phyloP scores from a whole-genome alignment of 75 land plant genomes.

The Pseudotsuga menziesii region DNA sequence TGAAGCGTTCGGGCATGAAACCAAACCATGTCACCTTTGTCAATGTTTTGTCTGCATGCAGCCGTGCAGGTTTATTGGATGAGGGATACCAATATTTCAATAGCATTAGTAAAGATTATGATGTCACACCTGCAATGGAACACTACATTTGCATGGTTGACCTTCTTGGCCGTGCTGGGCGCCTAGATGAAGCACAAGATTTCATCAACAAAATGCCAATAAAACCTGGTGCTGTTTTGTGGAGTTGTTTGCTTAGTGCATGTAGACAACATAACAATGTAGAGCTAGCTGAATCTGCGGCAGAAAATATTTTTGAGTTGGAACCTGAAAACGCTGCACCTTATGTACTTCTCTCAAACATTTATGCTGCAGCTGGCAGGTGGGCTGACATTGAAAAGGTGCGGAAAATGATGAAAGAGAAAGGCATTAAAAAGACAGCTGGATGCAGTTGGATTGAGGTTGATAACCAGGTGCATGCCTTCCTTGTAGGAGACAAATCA shows the following conservation, averaged over 20 bases:
- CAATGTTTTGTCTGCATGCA: slow-evolving; percentile 25
- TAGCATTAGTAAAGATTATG: slow-evolving; percentile 3
- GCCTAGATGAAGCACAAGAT: slow-evolving; percentile 7
- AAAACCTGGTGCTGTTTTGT: background rate
- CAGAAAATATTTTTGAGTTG: background rate
- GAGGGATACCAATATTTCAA: background rate
- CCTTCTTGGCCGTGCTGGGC: slow-evolving; percentile 17
- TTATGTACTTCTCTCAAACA: background rate
- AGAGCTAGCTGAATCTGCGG: background rate
- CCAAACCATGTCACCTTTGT: slow-evolving; percentile 22
- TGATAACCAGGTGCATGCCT: background rate
- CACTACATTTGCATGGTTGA: slow-evolving; percentile 17
- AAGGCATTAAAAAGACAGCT: background rate
- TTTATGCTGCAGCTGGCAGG: background rate
- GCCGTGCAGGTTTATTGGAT: slow-evolving; percentile 10
- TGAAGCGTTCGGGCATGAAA: slow-evolving; percentile 18
- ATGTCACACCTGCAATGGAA: slow-evolving; percentile 5
- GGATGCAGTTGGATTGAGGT: background rate
- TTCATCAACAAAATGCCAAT: slow-evolving; percentile 8
- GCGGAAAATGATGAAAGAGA: background rate
- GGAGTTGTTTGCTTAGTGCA: slow-evolving; percentile 10
- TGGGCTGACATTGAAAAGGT: background rate
- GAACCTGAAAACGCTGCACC: background rate
- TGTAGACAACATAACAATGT: background rate
- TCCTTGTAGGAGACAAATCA: background rate